These are phyloP conservation scores for Aureobasidium leucospermi DNA, from an alignment of 2,329 filamentous ascomycete species.

Conservation along the genomic window DNA sequence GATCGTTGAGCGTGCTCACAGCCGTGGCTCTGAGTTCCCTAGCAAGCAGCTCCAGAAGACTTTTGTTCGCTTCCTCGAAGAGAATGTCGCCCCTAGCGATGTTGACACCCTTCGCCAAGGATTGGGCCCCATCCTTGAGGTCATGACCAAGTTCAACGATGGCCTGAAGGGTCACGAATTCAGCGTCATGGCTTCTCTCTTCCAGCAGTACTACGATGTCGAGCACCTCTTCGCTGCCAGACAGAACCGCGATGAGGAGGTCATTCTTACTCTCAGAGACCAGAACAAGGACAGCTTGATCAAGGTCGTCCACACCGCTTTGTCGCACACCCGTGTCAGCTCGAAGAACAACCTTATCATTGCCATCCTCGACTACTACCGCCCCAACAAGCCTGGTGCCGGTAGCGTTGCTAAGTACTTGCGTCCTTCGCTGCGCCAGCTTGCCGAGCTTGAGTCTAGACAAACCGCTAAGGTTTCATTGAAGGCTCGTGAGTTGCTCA, in stretches of 20 bases:
- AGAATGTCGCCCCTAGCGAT: conserved; percentile 68
- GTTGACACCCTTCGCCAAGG: conserved; percentile 64
- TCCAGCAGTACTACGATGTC: conserved; percentile 73
- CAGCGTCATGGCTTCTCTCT: conserved; percentile 67
- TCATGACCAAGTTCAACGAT: conserved; percentile 75
- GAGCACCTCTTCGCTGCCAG: conserved; percentile 84
- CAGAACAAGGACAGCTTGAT: conserved; percentile 89
- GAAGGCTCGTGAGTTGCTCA: conserved; percentile 94
- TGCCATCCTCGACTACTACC: conserved; percentile 88
- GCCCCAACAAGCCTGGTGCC: conserved; percentile 84
- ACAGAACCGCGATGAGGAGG: conserved; percentile 82
- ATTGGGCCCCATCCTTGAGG: conserved; percentile 66
- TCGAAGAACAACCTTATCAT: conserved; percentile 91
- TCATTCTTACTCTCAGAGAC: conserved; percentile 87
- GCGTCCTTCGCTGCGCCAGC: conserved; percentile 69
- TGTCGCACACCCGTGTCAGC: conserved; percentile 87
- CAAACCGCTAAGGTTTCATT: conserved; percentile 90
- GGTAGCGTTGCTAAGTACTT: conserved; percentile 86
- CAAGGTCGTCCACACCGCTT: conserved; percentile 77
- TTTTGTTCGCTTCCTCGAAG: conserved; percentile 80
- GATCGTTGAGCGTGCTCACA: conserved; percentile 75
- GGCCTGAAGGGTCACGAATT: conserved; percentile 90
- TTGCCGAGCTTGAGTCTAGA: conserved; percentile 84
- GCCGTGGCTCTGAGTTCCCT: conserved; percentile 79
- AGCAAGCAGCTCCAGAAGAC: conserved; percentile 80